phyloP scores from a whole-genome alignment of 805 yeast genomes.

The Candida arabinofermentans region DNA sequence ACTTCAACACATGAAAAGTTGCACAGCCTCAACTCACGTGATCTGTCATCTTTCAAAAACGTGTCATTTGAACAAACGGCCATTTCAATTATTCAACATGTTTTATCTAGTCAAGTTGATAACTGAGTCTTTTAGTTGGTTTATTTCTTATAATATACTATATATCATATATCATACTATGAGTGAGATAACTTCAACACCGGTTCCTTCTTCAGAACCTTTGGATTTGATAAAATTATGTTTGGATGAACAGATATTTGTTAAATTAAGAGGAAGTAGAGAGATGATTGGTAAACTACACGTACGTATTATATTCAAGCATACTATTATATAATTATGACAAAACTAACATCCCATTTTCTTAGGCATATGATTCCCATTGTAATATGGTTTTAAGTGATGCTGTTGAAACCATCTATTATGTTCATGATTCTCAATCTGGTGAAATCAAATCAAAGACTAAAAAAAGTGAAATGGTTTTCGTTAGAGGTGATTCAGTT shows the following conservation, averaged over 20 bases:
- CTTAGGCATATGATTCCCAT: conserved; percentile 84
- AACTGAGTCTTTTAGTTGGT: no score
- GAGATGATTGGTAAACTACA: conserved; percentile 88
- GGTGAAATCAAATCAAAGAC: conserved; percentile 39
- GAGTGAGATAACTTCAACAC: conserved; percentile 17
- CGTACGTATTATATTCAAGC: conserved; percentile 37
- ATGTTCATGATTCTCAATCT: conserved; percentile 44
- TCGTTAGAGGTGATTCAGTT: conserved; percentile 97
- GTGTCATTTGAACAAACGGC: no score
- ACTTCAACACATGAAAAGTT: not conserved
- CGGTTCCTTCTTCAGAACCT: conserved; percentile 57
- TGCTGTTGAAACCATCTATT: conserved; percentile 78
- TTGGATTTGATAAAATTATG: conserved; percentile 82
- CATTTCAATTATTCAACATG: no score
- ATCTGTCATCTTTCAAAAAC: not conserved
- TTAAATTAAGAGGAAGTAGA: conserved; percentile 91
- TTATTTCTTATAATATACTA: not conserved
- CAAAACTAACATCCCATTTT: not conserved
- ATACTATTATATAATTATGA: not conserved
- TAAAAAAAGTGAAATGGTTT: conserved; percentile 79
- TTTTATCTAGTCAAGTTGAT: no score
- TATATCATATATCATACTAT: conserved; percentile 4
- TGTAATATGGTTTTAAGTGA: conserved; percentile 95
- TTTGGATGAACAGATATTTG: conserved; percentile 80
- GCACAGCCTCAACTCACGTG: not conserved